Percentiles rank a stretch among this genome's conserved stretches.
Evolutionary conservation across 1,139 yeast species (phyloP).

Genomic region (Groenewaldozyma sp.): DNA sequence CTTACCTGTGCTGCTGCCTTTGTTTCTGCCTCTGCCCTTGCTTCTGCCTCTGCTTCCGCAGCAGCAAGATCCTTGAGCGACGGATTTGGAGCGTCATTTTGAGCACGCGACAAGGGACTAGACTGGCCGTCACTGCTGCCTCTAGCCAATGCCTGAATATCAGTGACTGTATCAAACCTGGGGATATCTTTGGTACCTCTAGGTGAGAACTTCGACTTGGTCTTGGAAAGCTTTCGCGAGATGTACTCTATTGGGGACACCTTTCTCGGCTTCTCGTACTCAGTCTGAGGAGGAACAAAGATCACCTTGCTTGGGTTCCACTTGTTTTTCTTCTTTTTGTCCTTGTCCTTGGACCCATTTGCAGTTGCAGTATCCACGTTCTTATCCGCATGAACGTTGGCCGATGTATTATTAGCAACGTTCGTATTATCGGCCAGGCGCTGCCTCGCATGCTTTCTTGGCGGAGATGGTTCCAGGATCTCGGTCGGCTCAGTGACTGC

Average conservation of each 20-base stretch:
- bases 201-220: neutral
- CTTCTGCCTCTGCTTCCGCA: neutral
- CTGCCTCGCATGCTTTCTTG: neutral
- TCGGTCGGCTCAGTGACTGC: conserved; percentile 15
- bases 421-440: too few species aligned
- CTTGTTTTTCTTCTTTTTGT: neutral
- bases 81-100: too few species aligned
- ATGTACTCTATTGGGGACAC: neutral
- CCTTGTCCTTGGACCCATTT: neutral
- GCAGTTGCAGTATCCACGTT: too few species aligned
- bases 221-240: neutral
- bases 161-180: neutral
- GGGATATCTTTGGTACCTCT: conserved; percentile 4
- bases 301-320: neutral
- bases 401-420: too few species aligned
- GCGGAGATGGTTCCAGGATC: neutral
- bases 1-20: neutral
- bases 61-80: neutral
- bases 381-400: too few species aligned
- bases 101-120: too few species aligned
- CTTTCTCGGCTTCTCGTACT: neutral
- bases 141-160: neutral
- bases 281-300: neutral
- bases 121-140: neutral
- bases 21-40: neutral